A percentile compares a stretch with the other conserved stretches of the same genome.
Evolutionary conservation across 371 early-diverging fungal species (phyloP).

Genomic region (Spiromyces aspiralis): DNA sequence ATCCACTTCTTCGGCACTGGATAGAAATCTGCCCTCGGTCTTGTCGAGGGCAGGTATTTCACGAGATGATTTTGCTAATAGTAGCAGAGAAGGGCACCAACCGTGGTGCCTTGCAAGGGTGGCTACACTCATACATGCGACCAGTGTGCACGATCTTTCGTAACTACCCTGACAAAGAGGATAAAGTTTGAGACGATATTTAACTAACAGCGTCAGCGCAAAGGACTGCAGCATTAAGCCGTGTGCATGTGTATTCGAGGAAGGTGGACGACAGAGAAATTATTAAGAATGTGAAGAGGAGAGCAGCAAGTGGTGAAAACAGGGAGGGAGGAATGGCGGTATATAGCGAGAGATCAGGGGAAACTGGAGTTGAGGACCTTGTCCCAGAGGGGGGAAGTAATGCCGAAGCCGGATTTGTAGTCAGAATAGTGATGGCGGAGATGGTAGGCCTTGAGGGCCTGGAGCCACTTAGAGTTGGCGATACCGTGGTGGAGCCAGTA

Average conservation of each 20-base stretch:
- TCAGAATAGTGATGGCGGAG: conserved; percentile 90
- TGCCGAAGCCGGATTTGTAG: conserved; percentile 72
- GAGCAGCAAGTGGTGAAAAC: neutral
- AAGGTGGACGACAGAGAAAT: neutral
- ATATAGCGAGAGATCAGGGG: conserved; percentile 1
- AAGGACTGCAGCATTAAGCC: too few relatives aligned
- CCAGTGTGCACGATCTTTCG: too few relatives aligned
- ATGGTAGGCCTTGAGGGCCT: conserved; percentile 83
- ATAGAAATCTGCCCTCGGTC: too few relatives aligned
- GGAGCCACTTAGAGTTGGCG: conserved; percentile 47
- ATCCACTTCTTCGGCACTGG: too few relatives aligned
- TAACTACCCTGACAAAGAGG: neutral
- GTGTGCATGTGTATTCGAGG: neutral
- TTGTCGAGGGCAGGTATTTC: too few relatives aligned
- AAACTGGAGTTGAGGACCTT: conserved; percentile 53
- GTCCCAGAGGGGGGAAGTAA: conserved; percentile 89
- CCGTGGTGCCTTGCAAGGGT: too few relatives aligned
- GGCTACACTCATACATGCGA: too few relatives aligned
- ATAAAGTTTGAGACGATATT: neutral
- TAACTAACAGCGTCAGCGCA: too few relatives aligned
- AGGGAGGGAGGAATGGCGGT: neutral
- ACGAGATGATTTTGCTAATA: too few relatives aligned
- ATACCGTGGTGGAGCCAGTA: conserved; percentile 90
- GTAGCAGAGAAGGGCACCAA: too few relatives aligned
- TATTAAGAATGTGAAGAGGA: neutral